Evolutionary conservation across 2,329 filamentous ascomycete genomes (phyloP), one percentile per base, ranked within the genome.

Genomic region (Chaetomium sp.): DNA sequence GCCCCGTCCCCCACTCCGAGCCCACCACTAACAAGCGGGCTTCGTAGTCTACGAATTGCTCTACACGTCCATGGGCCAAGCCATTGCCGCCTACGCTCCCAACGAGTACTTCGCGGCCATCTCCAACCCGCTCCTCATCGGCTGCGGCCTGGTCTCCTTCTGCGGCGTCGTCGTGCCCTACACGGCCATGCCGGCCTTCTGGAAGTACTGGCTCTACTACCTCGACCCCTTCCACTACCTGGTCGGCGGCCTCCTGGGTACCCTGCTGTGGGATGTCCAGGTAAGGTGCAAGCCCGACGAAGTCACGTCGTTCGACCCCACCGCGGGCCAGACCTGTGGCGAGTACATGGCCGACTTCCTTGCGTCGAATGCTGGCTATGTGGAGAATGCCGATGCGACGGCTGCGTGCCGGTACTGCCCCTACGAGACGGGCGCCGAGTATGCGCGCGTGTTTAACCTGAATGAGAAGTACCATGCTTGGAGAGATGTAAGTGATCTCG

Each of bases 101-200:
- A 59, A 59, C 57, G 57, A 59, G 16, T 59, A 59, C 57, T 59
- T 59, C 45, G 57, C 57, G 10, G 45, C 57, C 57, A 59, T 59
- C 45, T 59, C 57, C 12, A 59, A 59, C 45, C 57, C 57, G 29
- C 57, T 59, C 7, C 57, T 59, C 45, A 33, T 59, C 42, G 57
- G 57, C 25, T 58, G 56, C 45, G 57, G 57, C 29, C 45, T 59
- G n/a, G 50, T 59, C 45, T 59, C 57, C n/a, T 59, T 50, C 57
- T 59, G 57, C 29, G 57, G 57, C 45, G 57, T 59, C 45, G 57
- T 59, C 21, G 57, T 51, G 45, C 57, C 57, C 21, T 59, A 59
- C 57, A 27, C 42, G n/a, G 45, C 57, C 29, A 59, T 59, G 57
- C 57, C 50, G 29, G 45, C 56, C 57, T 59, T 59, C 29, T 59